Evolutionary conservation across 345 rosid species (phyloP), one percentile per base, ranked within the genome.

Genomic region (Theobroma cacao): DNA sequence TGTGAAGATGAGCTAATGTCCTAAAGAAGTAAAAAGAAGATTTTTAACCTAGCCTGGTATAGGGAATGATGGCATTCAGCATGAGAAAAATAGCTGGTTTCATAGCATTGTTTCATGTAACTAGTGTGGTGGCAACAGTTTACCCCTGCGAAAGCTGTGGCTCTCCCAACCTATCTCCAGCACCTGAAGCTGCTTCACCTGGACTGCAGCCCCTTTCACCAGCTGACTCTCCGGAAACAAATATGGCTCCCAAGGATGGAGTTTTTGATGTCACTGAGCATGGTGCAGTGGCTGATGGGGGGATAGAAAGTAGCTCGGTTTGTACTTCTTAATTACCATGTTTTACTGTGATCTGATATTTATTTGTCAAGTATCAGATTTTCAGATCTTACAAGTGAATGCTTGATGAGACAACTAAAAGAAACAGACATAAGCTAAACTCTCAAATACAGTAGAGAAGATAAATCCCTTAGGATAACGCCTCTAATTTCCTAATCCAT

Each of bases 271-370:
- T 89, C 76, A 82, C 66, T 13, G 72, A 81, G 2, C 28, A 86
- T 18, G 90, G 90, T 64, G 92, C 90, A 8, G 68, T 60, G 12
- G 64, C 80, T 8, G 85, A 81, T 52, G 90, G 88, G 13, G 30
- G 48, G 40, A 83, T 80, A 1, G 88, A 89, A 14, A 78, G 80
- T 56, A 83, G 82, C 77, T 34, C 1, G 56, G 92, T 87, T 66
- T 34, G 71, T 77, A 3, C 33, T 81, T 79, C 68, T 80, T 40
- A 2, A 17, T 2, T 15, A 15, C 24, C 52, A 15, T 65, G 15
- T 55, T 55, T 53, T 55, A 11, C 5, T 30, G 12, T 52, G 53
- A 50, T 15, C 13, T 34, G 38, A 60, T 17, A 47, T 26, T 14
- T 64, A 6, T 28, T 47, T 22, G 56, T 5, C 5, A 34, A 6